Percentiles rank a stretch among this genome's conserved stretches.
Conservation (phyloP, 2,329 filamentous ascomycete species). For the Lachnum nothofagi region DNA sequence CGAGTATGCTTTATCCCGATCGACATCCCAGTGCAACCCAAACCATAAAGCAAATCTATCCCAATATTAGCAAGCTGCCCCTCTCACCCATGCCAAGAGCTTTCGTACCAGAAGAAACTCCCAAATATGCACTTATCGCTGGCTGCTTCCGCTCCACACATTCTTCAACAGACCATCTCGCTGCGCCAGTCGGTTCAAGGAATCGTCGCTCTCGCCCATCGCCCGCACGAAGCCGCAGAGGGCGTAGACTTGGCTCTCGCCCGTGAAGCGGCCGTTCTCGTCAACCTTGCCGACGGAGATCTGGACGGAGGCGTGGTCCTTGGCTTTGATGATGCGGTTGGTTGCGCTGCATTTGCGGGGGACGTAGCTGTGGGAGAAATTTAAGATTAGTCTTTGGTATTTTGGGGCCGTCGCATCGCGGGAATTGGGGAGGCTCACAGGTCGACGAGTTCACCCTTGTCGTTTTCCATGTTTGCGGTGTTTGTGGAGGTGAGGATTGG, state of each 20-base stretch:
- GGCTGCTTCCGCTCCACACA: constrained; percentile 70
- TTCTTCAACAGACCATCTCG: constrained; percentile 94
- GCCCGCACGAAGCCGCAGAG: constrained; percentile 96
- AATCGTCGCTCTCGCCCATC: constrained; percentile 97
- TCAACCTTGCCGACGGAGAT: constrained; percentile 97
- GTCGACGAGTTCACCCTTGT: constrained; percentile 99
- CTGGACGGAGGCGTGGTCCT: constrained; percentile 98
- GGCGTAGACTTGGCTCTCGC: constrained; percentile 96
- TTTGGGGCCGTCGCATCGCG: constrained; percentile 8
- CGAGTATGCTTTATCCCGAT: constrained; percentile 18
- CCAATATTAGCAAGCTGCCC: constrained; percentile 16
- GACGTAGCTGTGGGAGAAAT: constrained; percentile 69
- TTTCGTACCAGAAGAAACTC: constrained; percentile 29
- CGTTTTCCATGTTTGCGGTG: constrained; percentile 90
- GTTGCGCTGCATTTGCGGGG: constrained; percentile 98
- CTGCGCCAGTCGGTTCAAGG: constrained; percentile 91
- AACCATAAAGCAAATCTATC: constrained; percentile 28
- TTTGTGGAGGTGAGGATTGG: constrained; percentile 29
- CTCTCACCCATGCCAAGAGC: background rate
- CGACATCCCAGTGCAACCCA: constrained; percentile 20
- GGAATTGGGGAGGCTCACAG: constrained; percentile 59
- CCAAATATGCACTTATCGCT: constrained; percentile 32
- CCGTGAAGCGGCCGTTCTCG: constrained; percentile 90
- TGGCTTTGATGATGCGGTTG: constrained; percentile 99
- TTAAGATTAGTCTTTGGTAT: constrained; percentile 8